Evolutionary conservation across 2,329 filamentous ascomycete genomes (phyloP), one percentile per base, ranked within the genome.

Genomic region (Botrytis hyacinthi): DNA sequence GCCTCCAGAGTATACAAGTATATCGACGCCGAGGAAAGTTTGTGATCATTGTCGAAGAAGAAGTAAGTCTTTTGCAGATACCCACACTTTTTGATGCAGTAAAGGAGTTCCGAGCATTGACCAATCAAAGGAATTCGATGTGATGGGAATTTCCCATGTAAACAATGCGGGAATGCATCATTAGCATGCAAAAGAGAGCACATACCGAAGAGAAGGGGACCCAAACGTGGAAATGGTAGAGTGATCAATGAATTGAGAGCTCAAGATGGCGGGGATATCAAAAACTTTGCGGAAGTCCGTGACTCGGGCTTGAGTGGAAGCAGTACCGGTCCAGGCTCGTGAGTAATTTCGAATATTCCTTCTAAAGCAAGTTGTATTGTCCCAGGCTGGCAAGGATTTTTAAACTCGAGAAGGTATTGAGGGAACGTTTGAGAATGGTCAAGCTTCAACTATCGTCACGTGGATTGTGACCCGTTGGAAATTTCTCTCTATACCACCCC

Each of bases 141-240:
- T 77, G 84, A 85, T 77, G 84, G 84, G 70, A 78, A 82, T 70
- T 83, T 82, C 67, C 87, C 88, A 7, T 91, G 89, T 82, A 87
- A 88, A 80, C 89, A 90, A 78, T 91, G 89, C 80, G 81, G 85
- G 71, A 86, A 86, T 73, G 87, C 88, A 44, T 85, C 87, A 37
- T 84, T 91, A 74, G 85, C 83, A n/a, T 91, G 89, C 82, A 90
- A 88, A 76, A 88, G 89, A 80, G 89, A 90, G 78, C 88, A 89
- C 78, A 86, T 91, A 61, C 89, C 89, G 22, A 87, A 89, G 80
- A 90, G 90, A 81, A 87, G 90, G 77, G 89, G 89, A 3, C 89
- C 89, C 20, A 91, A 90, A 78, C 87, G 87, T 42, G 88, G 87
- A 68, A 85, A 87, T 74, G 89, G 89, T 48, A 87, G 89, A 76